phyloP scores from a whole-genome alignment of 108 stramenopile species.

The Schizochytrium sp. region DNA sequence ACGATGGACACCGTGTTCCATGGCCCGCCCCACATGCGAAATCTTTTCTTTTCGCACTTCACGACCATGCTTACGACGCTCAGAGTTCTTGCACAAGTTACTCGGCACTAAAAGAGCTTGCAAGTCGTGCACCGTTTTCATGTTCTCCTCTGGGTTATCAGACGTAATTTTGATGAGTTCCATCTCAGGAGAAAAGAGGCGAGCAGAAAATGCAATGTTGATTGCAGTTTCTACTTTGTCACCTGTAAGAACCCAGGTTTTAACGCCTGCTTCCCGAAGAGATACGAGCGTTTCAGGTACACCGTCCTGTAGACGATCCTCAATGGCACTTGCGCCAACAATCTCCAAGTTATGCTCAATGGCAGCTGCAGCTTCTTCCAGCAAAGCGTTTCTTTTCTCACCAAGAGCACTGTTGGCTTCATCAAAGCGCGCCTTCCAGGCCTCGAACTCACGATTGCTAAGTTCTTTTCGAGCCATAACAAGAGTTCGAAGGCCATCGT shows the following conservation, averaged over 20 bases:
- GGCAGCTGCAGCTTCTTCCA: conserved; percentile 68
- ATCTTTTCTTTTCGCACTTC: not conserved
- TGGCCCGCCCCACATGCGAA: not conserved
- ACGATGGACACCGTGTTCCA: not conserved
- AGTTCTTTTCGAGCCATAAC: conserved; percentile 74
- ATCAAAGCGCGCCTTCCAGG: conserved; percentile 83
- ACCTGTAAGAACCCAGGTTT: conserved; percentile 77
- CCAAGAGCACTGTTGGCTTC: conserved; percentile 81
- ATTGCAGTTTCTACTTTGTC: conserved; percentile 79
- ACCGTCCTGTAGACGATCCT: conserved; percentile 74
- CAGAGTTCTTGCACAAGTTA: conserved; percentile 11
- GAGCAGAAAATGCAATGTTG: conserved; percentile 83
- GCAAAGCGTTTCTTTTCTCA: conserved; percentile 67
- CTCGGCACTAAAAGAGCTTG: conserved; percentile 29
- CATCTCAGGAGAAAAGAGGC: conserved; percentile 91
- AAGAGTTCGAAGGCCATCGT: conserved; percentile 77
- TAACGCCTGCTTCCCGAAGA: conserved; percentile 73
- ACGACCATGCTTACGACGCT: conserved; percentile 50
- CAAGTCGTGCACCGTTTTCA: not conserved
- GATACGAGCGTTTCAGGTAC: conserved; percentile 73
- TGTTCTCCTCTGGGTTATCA: not conserved
- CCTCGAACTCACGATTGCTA: conserved; percentile 79
- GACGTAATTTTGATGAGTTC: conserved; percentile 83
- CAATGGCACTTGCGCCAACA: conserved; percentile 76
- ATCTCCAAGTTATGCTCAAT: conserved; percentile 69